These are phyloP conservation scores for Nyctanthes arbortristis DNA, from an alignment of 257 asterid species.

Conservation along the genomic window DNA sequence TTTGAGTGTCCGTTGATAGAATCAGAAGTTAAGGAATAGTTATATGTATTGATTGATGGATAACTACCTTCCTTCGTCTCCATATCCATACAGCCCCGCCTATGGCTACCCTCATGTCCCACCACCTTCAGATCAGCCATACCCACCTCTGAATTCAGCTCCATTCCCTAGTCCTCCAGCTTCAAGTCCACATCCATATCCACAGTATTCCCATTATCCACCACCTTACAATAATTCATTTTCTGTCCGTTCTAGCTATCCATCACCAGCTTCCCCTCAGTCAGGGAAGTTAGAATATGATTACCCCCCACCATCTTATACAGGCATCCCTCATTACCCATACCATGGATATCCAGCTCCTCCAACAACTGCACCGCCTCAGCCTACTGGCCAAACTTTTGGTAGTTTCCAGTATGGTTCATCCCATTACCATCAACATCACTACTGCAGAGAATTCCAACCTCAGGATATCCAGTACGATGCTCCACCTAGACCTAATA, in stretches of 20 bases:
- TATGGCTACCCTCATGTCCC: conserved; percentile 52
- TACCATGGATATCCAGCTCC: conserved; percentile 47
- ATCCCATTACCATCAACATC: conserved; percentile 45
- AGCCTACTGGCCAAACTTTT: conserved; percentile 34
- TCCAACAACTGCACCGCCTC: conserved; percentile 36
- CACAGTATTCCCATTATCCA: conserved; percentile 59
- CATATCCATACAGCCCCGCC: conserved; percentile 53
- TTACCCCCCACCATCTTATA: conserved; percentile 41
- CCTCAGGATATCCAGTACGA: conserved; percentile 41
- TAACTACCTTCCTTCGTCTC: conserved; percentile 53
- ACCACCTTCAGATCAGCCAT: conserved; percentile 48
- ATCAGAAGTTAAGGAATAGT: conserved; percentile 7
- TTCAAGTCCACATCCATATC: conserved; percentile 40
- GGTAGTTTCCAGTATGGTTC: conserved; percentile 53
- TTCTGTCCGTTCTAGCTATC: conserved; percentile 43
- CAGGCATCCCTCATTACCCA: conserved; percentile 45
- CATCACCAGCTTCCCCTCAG: conserved; percentile 38
- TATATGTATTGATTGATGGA: conserved; percentile 55
- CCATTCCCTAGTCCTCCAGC: conserved; percentile 35
- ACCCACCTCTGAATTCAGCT: conserved; percentile 47
- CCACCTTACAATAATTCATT: conserved; percentile 45
- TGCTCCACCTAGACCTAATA: conserved; percentile 36
- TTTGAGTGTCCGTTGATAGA: conserved; percentile 10
- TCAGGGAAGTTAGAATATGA: conserved; percentile 29
- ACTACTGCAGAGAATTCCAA: conserved; percentile 42